Evolutionary conservation across 192 early-diverging fungal genomes (phyloP).

Genomic region (Chytriomyces confervae): DNA sequence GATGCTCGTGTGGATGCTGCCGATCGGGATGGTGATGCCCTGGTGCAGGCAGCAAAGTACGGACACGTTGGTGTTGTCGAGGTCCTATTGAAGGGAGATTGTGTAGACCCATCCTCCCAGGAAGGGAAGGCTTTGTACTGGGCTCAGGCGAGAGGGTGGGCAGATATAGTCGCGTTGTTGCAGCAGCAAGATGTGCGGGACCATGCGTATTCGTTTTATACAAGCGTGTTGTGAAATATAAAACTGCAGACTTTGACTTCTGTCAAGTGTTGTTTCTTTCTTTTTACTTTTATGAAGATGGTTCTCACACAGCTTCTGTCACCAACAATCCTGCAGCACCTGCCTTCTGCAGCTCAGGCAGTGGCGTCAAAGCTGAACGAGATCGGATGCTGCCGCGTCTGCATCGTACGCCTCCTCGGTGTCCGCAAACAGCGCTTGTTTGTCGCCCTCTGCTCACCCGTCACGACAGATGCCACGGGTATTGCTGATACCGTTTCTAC

Average conservation of each 20-base stretch:
- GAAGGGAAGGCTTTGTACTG: not conserved
- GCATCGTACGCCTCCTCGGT: constrained; percentile 29
- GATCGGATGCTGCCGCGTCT: not conserved
- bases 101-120: not conserved
- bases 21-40: not conserved
- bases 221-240: too few species aligned
- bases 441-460: not conserved
- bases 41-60: not conserved
- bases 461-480: not conserved
- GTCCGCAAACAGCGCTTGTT: constrained; percentile 13
- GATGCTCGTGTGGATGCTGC: not conserved
- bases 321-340: not conserved
- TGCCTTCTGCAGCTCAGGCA: not conserved
- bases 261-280: not conserved
- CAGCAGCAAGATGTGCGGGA: too few species aligned
- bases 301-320: not conserved
- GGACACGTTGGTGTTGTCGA: constrained; percentile 6
- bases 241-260: not conserved
- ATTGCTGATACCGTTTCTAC: not conserved
- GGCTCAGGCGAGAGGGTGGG: not conserved
- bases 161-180: too few species aligned
- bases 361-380: not conserved
- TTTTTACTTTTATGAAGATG: not conserved
- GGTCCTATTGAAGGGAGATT: not conserved
- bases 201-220: too few species aligned